Percentiles rank a stretch among this genome's conserved stretches.
These are phyloP conservation scores for Diaporthe capsici DNA, from an alignment of 2,329 filamentous ascomycete species.

Conservation along the genomic window DNA sequence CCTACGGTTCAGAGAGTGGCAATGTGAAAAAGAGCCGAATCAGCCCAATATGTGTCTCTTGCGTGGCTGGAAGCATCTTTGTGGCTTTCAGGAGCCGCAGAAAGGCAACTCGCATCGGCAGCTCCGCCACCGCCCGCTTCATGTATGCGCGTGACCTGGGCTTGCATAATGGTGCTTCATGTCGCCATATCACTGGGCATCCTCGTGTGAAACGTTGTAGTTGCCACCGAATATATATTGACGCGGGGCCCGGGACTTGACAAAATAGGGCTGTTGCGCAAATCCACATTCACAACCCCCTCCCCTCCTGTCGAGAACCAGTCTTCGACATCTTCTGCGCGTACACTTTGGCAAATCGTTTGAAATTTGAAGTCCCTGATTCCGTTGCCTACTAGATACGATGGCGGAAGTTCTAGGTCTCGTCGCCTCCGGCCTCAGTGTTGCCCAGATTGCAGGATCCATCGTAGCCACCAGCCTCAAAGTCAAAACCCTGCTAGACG, in stretches of 20 bases:
- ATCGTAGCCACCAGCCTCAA: background rate
- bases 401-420: background rate
- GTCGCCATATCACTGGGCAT: background rate
- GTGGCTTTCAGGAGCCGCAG: background rate
- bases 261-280: background rate
- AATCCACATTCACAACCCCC: no score
- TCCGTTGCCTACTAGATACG: background rate
- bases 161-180: background rate
- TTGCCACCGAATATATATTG: background rate
- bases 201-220: background rate
- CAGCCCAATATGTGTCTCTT: no score
- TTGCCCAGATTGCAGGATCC: background rate
- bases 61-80: background rate
- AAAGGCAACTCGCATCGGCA: background rate
- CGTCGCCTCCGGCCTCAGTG: constrained; percentile 2
- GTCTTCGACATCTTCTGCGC: background rate
- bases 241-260: background rate
- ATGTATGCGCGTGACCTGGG: background rate
- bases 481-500: background rate
- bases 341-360: background rate
- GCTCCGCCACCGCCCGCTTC: background rate
- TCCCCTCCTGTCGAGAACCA: background rate
- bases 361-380: accelerated
- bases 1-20: background rate
- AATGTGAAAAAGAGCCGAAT: no score